phyloP scores from a whole-genome alignment of 305 asterid genomes.

The Caryopteris hybrid region DNA sequence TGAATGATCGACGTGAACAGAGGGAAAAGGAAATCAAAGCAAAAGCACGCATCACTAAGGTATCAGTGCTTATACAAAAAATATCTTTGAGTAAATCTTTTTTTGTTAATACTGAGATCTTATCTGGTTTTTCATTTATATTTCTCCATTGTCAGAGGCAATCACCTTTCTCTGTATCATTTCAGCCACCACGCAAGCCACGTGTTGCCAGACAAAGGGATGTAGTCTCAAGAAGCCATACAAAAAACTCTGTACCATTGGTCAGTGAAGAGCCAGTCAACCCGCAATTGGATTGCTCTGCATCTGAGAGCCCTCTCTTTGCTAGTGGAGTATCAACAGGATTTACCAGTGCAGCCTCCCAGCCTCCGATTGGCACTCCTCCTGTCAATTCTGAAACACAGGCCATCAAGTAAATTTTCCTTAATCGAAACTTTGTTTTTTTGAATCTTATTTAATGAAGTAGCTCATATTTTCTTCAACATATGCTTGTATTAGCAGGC shows the following conservation, averaged over 20 bases:
- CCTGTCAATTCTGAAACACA: constrained; percentile 49
- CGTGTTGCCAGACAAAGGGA: constrained; percentile 41
- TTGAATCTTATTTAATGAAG: constrained; percentile 8
- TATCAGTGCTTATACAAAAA: constrained; percentile 31
- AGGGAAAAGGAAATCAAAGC: constrained; percentile 88
- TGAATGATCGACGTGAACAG: constrained; percentile 91
- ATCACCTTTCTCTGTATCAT: constrained; percentile 14
- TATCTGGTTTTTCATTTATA: neutral
- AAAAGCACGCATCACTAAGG: constrained; percentile 66
- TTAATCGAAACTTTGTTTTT: neutral
- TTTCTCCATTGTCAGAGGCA: neutral
- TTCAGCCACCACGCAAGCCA: constrained; percentile 57
- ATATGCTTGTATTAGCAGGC: constrained; percentile 42
- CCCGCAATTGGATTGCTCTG: constrained; percentile 34
- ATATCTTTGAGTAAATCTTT: too few relatives aligned
- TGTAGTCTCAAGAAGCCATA: constrained; percentile 40
- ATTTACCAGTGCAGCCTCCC: constrained; percentile 35
- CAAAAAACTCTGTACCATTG: constrained; percentile 32
- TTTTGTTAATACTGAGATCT: too few relatives aligned
- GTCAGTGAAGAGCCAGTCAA: constrained; percentile 38
- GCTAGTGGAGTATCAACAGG: constrained; percentile 46
- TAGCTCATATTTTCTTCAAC: constrained; percentile 11
- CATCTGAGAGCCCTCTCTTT: constrained; percentile 44
- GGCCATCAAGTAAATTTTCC: constrained; percentile 46
- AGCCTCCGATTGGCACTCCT: constrained; percentile 71